Evolutionary conservation across 108 stramenopile species (phyloP), one percentile per base, ranked within the genome.

Genomic region (Cyclostephanos invisitatus): DNA sequence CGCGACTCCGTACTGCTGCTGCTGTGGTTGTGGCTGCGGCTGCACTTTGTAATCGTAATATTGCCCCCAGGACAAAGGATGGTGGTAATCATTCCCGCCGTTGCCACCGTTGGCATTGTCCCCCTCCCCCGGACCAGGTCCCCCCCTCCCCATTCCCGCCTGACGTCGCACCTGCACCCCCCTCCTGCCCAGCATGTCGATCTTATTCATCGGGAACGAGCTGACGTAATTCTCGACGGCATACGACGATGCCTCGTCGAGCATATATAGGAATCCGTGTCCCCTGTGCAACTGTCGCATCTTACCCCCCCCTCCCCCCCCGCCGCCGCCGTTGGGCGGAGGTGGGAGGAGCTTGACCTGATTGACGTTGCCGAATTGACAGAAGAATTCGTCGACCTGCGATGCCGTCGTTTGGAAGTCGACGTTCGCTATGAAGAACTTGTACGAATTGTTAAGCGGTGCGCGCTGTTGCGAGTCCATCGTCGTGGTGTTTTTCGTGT

Each of bases 391-490:
- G 24, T 79, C 70, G 1, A 83, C 61, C 42, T 79, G 58, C 0
- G 47, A 25, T 3, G 78, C 73, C 2, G 78, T 83, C 32, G 55
- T 62, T 36, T 28, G 28, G 73, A 80, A 83, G 29, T 62, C 67
- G 21, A 83, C 54, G 64, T 79, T 83, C 62, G 78, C 83, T 3
- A 83, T 49, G 51, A 83, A 79, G 70, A 78, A 83, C 63, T 83
- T 83, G 59, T 47, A 71, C 12, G 24, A 18, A 21, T 83, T 74
- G 67, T 77, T 70, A 10, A 75, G 55, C 5, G 77, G 83, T 12
- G 70, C 83, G 53, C 44, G 15, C 14, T 46, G 44, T 14, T 46
- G 44, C 44, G 44, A 14, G 44, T 40, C 32, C 4, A 32, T 32
- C 32, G 32, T 32, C 32, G 4, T 32, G n/a, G n/a, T n/a, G n/a